Conservation (phyloP, 2,329 filamentous ascomycete genomes). For the Colletotrichum navitas region DNA sequence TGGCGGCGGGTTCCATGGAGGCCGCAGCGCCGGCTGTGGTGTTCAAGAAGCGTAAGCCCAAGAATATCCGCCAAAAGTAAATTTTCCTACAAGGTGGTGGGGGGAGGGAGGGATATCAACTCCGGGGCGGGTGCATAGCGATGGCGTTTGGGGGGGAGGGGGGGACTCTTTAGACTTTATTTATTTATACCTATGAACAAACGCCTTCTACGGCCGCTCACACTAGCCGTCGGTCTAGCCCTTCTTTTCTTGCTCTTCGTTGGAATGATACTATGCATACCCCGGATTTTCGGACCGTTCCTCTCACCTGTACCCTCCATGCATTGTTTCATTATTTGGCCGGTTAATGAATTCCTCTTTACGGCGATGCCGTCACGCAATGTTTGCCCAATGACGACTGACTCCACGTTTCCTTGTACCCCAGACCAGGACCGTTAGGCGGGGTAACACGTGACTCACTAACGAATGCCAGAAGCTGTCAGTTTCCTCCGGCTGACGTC, state of each 20-base stretch:
- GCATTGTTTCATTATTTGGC: neutral
- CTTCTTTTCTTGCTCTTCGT: neutral
- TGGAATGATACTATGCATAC: neutral
- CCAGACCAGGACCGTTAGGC: neutral
- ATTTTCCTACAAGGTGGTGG: neutral
- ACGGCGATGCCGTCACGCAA: neutral
- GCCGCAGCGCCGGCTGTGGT: conserved; percentile 64
- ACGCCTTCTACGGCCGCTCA: neutral
- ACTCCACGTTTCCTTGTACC: neutral
- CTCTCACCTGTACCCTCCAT: neutral
- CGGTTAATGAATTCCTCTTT: conserved; percentile 1
- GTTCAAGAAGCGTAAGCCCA: conserved; percentile 85
- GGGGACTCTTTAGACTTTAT: neutral
- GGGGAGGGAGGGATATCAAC: neutral
- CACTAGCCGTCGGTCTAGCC: neutral
- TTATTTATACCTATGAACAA: neutral
- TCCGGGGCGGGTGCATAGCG: conserved; percentile 20
- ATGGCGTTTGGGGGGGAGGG: conserved; percentile 12
- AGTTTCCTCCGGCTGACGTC: neutral
- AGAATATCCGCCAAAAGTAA: conserved; percentile 72
- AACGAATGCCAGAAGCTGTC: neutral
- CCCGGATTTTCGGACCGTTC: neutral
- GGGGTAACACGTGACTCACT: conserved; percentile 23
- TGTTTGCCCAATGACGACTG: neutral
- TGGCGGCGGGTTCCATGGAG: conserved; percentile 45